Base-by-base conservation (phyloP, 176 grass and related monocot species). In the Rhynchospora pubera region DNA sequence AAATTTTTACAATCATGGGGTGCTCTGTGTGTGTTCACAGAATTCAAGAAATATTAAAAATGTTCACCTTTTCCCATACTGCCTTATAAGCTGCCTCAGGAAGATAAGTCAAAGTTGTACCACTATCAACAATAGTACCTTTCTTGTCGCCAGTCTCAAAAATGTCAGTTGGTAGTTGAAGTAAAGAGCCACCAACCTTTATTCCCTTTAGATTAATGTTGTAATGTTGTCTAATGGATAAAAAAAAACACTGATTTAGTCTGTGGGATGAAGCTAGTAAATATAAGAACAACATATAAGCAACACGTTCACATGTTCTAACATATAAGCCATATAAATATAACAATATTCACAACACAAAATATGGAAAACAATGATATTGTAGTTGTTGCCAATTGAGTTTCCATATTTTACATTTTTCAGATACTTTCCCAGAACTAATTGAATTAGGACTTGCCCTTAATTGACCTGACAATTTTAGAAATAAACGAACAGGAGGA, bases 121-220 rank as follows among this genome's bases (percentile, higher is more conserved):
- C 95, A 79, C 95, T 94, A 82, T 98, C 95, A 86, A 98, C 93
- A 45, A 98, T 92, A 26, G 92, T 94, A 12, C 92, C 92, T 85
- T 82, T 90, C 76, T n/a, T 88, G n/a, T 88, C 70, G 57, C 69
- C 79, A 32, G 52, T 78, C 77, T 74, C 79, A 72, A 93, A 98
- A 75, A 80, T 65, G 89, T 85, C 85, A 61, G 82, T 73, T 53
- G 95, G 89, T 84, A 98, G 87, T 70, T 82, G 87, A 67, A 98
- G 85, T 26, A 77, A 79, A 45, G 58, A 65, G 79, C 83, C 84
- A 83, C 90, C 95, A 72, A 98, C 95, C 81, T 88, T 78, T 84
- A 98, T 90, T 39, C 51, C 82, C 72, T 91, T 83, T 62, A 98
- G 55, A 79, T 94, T 98, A 65, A 98, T 90, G 79, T 98, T 98